Base-by-base conservation (phyloP, 495 filamentous ascomycete species). In the Symbiotaphrina buchneri region DNA sequence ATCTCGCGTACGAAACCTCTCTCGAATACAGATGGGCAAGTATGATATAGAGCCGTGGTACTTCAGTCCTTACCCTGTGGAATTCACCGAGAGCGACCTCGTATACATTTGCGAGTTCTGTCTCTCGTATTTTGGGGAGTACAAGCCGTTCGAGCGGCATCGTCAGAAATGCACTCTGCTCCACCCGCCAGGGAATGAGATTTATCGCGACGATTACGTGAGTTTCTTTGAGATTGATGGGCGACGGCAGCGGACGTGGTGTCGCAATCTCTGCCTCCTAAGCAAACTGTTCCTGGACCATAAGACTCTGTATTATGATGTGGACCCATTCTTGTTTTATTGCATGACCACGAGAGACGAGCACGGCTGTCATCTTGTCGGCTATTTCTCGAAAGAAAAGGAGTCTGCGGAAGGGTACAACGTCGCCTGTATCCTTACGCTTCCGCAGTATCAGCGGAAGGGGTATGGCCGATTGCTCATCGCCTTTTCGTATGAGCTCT, bases 221-320 rank as follows among this genome's bases (percentile, higher is more conserved):
- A 87, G 78, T 3, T 95, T 95, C 55, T 97, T 92, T 42, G 87
- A 97, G 51, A 90, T 97, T 37, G 87, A 97, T 44, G 87, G 87
- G 3, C 68, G 83, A 10, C 64, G 87, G n/a, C 87, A 97, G 44
- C 65, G 85, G 7, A 90, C 79, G 2, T 97, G 83, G 83, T 95
- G 90, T 39, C 80, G 87, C 4, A 97, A 97, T 41, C 62, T 97
- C 15, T 95, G 87, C 50, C 60, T 97, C 0, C 61, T 97, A 4
- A 81, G 69, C 35, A 97, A 97, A 46, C 74, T 94, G 46, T 97
- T 97, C 54, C 69, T 97, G 17, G 87, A 95, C 42, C 87, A 95
- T 57, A 97, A 97, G 51, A 95, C 87, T 5, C 74, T 97, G n/a
- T 97, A 93, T 62, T 97, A 95, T 55, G 87, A 97, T 43, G 87